Percentiles rank a stretch among this genome's conserved stretches.
Evolutionary conservation across 805 yeast genomes (phyloP).

Genomic region (Clavispora santaluciae): DNA sequence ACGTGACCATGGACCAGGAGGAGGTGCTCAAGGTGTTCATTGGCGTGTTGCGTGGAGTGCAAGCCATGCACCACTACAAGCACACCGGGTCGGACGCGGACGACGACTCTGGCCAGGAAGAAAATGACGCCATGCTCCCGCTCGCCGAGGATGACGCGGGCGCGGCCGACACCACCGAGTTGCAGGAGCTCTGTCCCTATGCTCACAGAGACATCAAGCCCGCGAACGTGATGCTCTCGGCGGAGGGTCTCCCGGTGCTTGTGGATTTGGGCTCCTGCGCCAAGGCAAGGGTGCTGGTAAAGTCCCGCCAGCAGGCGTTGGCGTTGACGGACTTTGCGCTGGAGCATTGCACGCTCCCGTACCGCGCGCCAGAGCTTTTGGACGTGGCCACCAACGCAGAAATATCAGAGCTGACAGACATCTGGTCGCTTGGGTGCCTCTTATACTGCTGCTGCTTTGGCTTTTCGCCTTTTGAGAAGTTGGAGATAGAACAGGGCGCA

Average conservation of each 20-base stretch:
- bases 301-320: constrained; percentile 64
- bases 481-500: constrained; percentile 78
- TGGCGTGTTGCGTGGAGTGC: constrained; percentile 71
- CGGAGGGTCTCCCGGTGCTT: constrained; percentile 70
- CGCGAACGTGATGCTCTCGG: constrained; percentile 76
- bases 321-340: constrained; percentile 75
- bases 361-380: constrained; percentile 85
- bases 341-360: constrained; percentile 81
- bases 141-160: constrained; percentile 28
- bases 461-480: constrained; percentile 81
- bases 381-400: constrained; percentile 65
- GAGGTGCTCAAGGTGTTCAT: constrained; percentile 60
- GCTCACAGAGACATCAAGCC: constrained; percentile 90
- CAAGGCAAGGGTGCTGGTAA: constrained; percentile 51
- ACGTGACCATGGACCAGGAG: constrained; percentile 48
- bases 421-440: constrained; percentile 90
- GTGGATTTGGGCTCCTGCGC: constrained; percentile 82
- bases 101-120: constrained; percentile 11
- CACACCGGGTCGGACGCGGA: constrained; percentile 14
- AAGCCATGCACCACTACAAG: constrained; percentile 67
- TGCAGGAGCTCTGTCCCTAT: constrained; percentile 57
- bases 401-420: constrained; percentile 72
- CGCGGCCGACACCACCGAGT: constrained; percentile 36
- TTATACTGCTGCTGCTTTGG: constrained; percentile 74
- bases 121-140: constrained; percentile 12